Base-by-base conservation (phyloP, 192 early-diverging fungal species). In the Backusella tuberculispora region DNA sequence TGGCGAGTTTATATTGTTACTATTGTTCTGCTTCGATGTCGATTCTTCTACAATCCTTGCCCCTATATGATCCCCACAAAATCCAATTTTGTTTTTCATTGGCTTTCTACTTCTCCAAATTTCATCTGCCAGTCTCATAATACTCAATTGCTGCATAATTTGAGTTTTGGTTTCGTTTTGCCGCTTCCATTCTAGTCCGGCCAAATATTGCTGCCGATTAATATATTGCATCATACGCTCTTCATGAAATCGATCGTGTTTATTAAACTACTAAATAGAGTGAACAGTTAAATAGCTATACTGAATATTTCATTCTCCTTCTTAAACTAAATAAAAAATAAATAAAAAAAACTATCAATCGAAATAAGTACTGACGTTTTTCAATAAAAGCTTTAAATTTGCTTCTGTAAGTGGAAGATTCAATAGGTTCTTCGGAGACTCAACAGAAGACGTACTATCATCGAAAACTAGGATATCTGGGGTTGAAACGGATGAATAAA, bases 391-490 rank as follows among this genome's bases (percentile, higher is more conserved):
- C 9, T 60, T 60, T 60, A 60, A 26, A 60, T 60, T 24, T 60
- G 53, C 53, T 24, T 60, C 53, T 24, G 53, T 60, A 8, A 60
- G 53, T 60, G 19, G 53, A 26, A 60, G 21, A 26, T 26, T 26
- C 53, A 60, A 26, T 3, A 26, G 53, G 53, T 24, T 60, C 53
- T 60, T 60, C 53, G 53, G 53, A 60, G 53, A 60, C 24, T 60
- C 53, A 26, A 60, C 53, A 60, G 19, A 60, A 26, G 53, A 60
- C 12, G 53, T 19, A 60, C 53, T 60, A 19, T 60, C 53, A 29
- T 60, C 24, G 53, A 60, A 60, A 12, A 60, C 53, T 60, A 60
- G 24, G 26, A 60, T 24, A 60, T 60, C 53, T 60, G 53, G 53
- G 4, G 53, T 26, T 60, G 53, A 60, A 60, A 60, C 24, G 3